Conservation (phyloP, 2,329 filamentous ascomycete species). For the Phyllosticta ampelicida region DNA sequence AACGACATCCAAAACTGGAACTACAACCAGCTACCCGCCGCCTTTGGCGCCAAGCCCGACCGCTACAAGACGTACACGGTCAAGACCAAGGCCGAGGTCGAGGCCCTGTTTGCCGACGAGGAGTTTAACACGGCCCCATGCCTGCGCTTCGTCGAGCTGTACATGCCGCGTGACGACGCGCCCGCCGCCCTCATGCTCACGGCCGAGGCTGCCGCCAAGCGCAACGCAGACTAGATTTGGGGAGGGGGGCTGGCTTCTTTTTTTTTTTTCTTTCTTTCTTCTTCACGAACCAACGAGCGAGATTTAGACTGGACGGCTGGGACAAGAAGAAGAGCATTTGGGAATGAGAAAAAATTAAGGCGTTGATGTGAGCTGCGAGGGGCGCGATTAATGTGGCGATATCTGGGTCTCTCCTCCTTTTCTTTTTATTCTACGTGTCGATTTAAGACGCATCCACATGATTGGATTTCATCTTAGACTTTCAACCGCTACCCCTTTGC, state of each 20-base stretch:
- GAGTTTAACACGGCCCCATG: constrained; percentile 44
- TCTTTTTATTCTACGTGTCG: too few relatives aligned
- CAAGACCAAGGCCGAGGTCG: constrained; percentile 58
- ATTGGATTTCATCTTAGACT: background rate
- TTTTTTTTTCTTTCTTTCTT: background rate
- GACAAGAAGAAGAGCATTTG: too few relatives aligned
- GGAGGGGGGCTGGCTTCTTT: too few relatives aligned
- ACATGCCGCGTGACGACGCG: constrained; percentile 71
- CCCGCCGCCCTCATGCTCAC: constrained; percentile 59
- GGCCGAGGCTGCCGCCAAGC: constrained; percentile 58
- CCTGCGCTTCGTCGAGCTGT: constrained; percentile 67
- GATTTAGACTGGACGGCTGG: too few relatives aligned
- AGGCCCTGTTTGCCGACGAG: constrained; percentile 52
- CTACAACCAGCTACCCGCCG: constrained; percentile 55
- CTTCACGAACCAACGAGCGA: background rate
- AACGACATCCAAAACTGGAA: constrained; percentile 74
- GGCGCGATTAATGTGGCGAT: too few relatives aligned
- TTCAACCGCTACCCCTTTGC: too few relatives aligned
- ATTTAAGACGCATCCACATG: background rate
- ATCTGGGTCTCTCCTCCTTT: background rate
- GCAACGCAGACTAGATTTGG: constrained; percentile 42
- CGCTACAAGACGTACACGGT: constrained; percentile 54
- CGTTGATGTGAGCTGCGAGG: too few relatives aligned
- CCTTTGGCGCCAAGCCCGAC: constrained; percentile 53
- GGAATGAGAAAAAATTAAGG: too few relatives aligned